Evolutionary conservation across 257 asterid genomes (phyloP).

Genomic region (Penstemon eatonii): DNA sequence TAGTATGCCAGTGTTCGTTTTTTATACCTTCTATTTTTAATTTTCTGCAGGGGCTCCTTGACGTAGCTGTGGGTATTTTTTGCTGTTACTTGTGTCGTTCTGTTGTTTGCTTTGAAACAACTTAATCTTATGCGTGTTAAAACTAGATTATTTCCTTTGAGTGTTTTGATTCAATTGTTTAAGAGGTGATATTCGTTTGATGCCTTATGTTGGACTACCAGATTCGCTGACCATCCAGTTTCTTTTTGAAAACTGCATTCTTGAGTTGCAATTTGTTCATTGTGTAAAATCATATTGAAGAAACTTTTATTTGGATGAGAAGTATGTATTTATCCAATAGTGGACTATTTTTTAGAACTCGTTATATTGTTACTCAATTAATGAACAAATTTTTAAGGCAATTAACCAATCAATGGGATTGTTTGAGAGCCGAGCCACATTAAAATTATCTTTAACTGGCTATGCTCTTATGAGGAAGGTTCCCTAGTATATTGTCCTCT

Average conservation of each 20-base stretch:
- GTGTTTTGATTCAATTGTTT: background rate
- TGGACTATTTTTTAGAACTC: background rate
- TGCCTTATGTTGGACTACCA: background rate
- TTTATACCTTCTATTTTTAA: slow-evolving; percentile 2
- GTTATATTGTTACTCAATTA: no score
- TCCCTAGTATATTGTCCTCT: background rate
- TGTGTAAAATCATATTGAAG: no score
- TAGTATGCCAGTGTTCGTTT: background rate
- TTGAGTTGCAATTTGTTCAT: background rate
- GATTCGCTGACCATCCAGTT: background rate
- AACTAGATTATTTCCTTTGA: background rate
- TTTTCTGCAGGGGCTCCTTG: background rate
- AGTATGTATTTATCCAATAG: background rate
- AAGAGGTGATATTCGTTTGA: background rate
- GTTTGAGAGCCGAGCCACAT: background rate
- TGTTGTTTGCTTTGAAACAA: background rate
- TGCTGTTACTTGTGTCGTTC: background rate
- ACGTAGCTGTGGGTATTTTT: background rate
- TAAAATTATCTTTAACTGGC: slow-evolving; percentile 5
- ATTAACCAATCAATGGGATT: background rate
- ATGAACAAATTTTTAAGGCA: background rate
- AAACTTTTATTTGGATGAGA: no score
- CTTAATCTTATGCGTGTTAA: background rate
- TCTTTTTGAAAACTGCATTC: background rate
- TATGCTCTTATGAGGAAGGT: slow-evolving; percentile 6